Evolutionary conservation across 208 protist genomes (phyloP).

Genomic region (Crithidia bombi): DNA sequence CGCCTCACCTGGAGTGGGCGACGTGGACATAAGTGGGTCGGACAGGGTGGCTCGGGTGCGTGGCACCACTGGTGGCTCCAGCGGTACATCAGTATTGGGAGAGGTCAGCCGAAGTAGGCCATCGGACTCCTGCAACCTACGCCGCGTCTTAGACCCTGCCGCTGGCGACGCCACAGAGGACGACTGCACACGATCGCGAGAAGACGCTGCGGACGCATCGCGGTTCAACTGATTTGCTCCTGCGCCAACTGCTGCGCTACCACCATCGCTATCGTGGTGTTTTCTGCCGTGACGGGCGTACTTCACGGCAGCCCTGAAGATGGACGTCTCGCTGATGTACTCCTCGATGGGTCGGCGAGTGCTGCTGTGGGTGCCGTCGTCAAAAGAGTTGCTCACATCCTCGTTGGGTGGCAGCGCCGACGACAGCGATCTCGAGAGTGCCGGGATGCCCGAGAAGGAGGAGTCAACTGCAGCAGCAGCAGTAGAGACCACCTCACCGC

Average conservation of each 20-base stretch:
- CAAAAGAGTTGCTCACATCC: not conserved
- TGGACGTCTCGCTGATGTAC: constrained; percentile 63
- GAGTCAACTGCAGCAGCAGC: constrained; percentile 2
- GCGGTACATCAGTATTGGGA: not conserved
- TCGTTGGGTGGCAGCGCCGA: constrained; percentile 1
- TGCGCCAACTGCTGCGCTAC: not conserved
- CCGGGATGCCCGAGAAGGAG: not conserved
- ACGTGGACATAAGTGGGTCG: not conserved
- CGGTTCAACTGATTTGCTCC: not conserved
- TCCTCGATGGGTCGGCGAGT: constrained; percentile 46
- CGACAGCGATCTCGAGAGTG: constrained; percentile 4
- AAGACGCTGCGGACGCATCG: not conserved
- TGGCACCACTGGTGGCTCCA: constrained; percentile 2
- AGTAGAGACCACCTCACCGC: not conserved
- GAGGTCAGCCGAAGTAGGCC: not conserved
- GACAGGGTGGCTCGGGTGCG: not conserved
- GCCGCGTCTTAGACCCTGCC: not conserved
- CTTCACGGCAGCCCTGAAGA: constrained; percentile 40
- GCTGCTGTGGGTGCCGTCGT: not conserved
- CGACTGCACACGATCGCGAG: too few relatives aligned
- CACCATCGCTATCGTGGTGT: not conserved
- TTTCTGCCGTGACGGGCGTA: constrained; percentile 7
- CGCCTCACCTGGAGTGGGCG: not conserved
- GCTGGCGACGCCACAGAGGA: too few relatives aligned
- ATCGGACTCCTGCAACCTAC: not conserved